These are phyloP conservation scores for Breviolum minutum DNA, from an alignment of 73 alveolate species.

Conservation along the genomic window DNA sequence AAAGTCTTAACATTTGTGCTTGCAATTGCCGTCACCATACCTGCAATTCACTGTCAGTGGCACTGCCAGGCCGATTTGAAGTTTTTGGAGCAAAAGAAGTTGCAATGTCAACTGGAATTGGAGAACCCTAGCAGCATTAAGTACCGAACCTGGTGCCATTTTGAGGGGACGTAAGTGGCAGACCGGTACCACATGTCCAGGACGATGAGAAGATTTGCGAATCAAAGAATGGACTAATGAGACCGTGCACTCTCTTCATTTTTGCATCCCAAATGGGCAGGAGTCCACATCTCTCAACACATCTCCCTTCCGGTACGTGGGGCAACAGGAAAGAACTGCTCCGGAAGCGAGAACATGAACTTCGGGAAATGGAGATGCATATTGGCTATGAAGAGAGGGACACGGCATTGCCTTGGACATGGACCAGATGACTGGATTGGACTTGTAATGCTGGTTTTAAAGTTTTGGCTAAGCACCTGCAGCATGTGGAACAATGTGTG, in stretches of 20 bases:
- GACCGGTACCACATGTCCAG: too few species aligned
- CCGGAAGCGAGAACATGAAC: constrained; percentile 44
- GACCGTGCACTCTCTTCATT: too few species aligned
- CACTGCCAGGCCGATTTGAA: not conserved
- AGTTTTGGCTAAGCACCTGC: too few species aligned
- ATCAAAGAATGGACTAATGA: too few species aligned
- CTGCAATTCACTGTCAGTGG: too few species aligned
- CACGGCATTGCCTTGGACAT: too few species aligned
- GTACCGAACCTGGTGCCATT: not conserved
- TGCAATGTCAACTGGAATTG: constrained; percentile 40
- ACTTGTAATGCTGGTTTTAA: too few species aligned
- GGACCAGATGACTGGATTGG: too few species aligned
- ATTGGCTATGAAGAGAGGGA: not conserved
- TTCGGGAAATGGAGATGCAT: constrained; percentile 2
- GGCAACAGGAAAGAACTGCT: constrained; percentile 14
- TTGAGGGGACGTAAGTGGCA: too few species aligned
- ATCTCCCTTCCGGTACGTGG: not conserved
- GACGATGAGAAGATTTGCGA: too few species aligned
- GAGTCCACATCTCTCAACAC: not conserved
- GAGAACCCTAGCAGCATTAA: not conserved
- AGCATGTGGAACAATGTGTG: too few species aligned
- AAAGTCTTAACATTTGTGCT: not conserved
- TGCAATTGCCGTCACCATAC: not conserved
- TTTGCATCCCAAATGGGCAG: too few species aligned
- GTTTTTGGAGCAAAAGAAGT: constrained; percentile 38